phyloP scores from a whole-genome alignment of 169 alveolate genomes.

The Eimeria tenella region DNA sequence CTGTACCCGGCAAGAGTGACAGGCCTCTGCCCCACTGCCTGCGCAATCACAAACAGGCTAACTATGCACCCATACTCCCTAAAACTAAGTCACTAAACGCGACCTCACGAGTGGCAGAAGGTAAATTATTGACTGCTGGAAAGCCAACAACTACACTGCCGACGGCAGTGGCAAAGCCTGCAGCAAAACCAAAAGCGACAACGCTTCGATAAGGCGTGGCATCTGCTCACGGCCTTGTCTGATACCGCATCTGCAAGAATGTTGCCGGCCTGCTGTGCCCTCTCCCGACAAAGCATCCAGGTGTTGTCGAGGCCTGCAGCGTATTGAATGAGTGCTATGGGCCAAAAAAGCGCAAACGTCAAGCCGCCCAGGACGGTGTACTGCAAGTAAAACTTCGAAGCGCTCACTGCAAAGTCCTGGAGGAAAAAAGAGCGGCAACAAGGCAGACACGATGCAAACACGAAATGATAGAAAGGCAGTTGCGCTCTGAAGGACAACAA shows the following conservation, averaged over 20 bases:
- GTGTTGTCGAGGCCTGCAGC: constrained; percentile 93
- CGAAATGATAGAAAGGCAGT: background rate
- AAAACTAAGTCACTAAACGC: background rate
- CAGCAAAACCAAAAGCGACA: background rate
- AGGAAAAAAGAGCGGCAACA: background rate
- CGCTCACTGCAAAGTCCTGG: constrained; percentile 88
- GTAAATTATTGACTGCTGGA: background rate
- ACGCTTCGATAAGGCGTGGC: background rate
- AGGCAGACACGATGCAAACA: background rate
- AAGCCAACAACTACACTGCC: background rate
- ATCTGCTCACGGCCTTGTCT: constrained; percentile 80
- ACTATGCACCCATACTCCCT: background rate
- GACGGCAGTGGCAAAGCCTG: background rate
- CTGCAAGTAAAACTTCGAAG: constrained; percentile 86
- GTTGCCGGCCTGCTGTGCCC: constrained; percentile 93
- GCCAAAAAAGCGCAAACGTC: constrained; percentile 88
- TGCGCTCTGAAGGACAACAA: background rate
- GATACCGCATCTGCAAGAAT: constrained; percentile 92
- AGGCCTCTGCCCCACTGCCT: constrained; percentile 93
- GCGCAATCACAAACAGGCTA: constrained; percentile 8
- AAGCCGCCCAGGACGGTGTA: constrained; percentile 85
- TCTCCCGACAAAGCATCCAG: constrained; percentile 90
- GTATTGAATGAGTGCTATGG: constrained; percentile 90
- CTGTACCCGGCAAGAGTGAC: constrained; percentile 93
- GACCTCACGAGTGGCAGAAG: background rate